Percentiles rank a stretch among this genome's conserved stretches.
Evolutionary conservation across 2,329 filamentous ascomycete species (phyloP).

Genomic region (Pseudogymnoascus sp.): DNA sequence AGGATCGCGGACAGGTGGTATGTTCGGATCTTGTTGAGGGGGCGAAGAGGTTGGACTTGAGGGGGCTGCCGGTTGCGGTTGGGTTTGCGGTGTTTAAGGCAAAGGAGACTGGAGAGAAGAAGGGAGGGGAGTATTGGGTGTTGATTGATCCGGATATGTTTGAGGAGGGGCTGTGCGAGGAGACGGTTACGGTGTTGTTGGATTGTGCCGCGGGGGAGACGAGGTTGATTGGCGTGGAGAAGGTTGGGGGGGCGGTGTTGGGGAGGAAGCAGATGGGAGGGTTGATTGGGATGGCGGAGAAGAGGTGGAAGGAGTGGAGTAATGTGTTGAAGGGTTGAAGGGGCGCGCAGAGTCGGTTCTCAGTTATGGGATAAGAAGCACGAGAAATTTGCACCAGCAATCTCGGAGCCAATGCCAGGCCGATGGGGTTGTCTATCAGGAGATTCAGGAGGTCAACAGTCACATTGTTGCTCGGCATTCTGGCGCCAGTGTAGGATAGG

Average conservation of each 20-base stretch:
- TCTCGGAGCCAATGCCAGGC: background rate
- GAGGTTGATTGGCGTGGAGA: slow-evolving; percentile 66
- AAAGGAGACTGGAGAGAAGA: slow-evolving; percentile 34
- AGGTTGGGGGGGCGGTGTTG: slow-evolving; percentile 69
- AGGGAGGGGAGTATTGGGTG: slow-evolving; percentile 57
- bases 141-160: slow-evolving; percentile 82
- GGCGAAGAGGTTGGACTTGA: slow-evolving; percentile 50
- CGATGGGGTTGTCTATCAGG: background rate
- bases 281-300: slow-evolving; percentile 51
- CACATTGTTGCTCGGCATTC: background rate
- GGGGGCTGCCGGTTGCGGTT: slow-evolving; percentile 64
- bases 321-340: slow-evolving; percentile 7
- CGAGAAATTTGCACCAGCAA: background rate
- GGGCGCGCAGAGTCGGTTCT: background rate
- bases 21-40: slow-evolving; percentile 59
- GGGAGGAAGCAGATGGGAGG: slow-evolving; percentile 55
- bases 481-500: background rate
- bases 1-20: slow-evolving; percentile 69
- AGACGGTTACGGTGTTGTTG: slow-evolving; percentile 78
- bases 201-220: slow-evolving; percentile 45
- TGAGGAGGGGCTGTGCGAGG: slow-evolving; percentile 78
- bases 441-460: background rate
- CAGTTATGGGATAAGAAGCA: background rate
- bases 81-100: slow-evolving; percentile 74
- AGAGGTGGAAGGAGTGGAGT: slow-evolving; percentile 54